Evolutionary conservation across 2,329 filamentous ascomycete genomes (phyloP).

Genomic region (Tolypocladium tropicale): DNA sequence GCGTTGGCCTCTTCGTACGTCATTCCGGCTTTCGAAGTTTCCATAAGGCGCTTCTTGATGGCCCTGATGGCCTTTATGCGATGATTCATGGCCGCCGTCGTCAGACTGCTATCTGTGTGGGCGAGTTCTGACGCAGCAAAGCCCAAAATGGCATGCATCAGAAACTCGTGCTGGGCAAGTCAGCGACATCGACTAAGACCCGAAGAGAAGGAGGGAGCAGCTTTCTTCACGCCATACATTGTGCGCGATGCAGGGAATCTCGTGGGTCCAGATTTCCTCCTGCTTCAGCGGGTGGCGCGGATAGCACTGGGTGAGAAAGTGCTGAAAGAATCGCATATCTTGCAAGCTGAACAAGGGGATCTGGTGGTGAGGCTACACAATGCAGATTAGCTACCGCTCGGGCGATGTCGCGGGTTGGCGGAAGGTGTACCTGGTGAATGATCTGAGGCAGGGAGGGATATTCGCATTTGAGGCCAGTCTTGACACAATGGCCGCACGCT

Average conservation of each 20-base stretch:
- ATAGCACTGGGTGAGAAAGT: conserved; percentile 51
- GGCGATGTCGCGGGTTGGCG: not conserved
- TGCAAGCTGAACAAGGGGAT: conserved; percentile 49
- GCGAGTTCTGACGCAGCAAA: conserved; percentile 57
- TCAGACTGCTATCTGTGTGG: conserved; percentile 34
- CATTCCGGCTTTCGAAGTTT: conserved; percentile 27
- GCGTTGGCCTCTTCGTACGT: conserved; percentile 46
- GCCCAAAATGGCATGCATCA: conserved; percentile 62
- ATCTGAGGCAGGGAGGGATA: conserved; percentile 45
- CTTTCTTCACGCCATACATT: conserved; percentile 33
- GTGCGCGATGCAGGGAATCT: conserved; percentile 57
- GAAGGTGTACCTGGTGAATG: conserved; percentile 34
- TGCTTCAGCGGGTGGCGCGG: conserved; percentile 56
- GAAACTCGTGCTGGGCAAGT: conserved; percentile 44
- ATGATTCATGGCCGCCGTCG: conserved; percentile 50
- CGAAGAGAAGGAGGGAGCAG: not conserved
- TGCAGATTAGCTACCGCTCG: not conserved
- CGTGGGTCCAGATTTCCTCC: conserved; percentile 55
- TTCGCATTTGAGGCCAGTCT: conserved; percentile 51
- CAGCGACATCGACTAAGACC: not conserved
- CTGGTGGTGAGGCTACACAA: conserved; percentile 39
- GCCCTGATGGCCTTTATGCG: conserved; percentile 54
- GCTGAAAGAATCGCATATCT: conserved; percentile 61
- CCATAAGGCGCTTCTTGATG: conserved; percentile 44
- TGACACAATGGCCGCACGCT: conserved; percentile 51